Percentiles rank a stretch among this genome's conserved stretches.
Conservation (phyloP, 768 basidiomycete genomes). For the Lepiota brunneoincarnata region DNA sequence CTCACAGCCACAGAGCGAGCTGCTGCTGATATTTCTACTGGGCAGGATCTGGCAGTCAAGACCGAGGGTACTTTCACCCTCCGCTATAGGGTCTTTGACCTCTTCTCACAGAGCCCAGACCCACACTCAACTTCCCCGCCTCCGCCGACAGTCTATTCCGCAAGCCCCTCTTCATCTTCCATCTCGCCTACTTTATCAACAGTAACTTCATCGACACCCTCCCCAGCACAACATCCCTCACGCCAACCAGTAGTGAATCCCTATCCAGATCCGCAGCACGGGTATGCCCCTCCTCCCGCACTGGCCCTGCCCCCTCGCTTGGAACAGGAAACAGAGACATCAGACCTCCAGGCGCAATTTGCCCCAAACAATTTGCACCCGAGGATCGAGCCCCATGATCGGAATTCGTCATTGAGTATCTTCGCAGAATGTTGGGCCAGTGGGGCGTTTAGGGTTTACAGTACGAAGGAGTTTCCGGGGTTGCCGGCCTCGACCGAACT, state of each 20-base stretch:
- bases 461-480: constrained; percentile 72
- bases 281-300: constrained; percentile 22
- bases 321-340: background rate
- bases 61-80: constrained; percentile 65
- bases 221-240: background rate
- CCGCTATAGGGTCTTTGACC: constrained; percentile 64
- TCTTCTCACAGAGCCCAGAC: constrained; percentile 34
- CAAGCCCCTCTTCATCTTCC: background rate
- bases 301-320: background rate
- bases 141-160: background rate
- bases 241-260: background rate
- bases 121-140: background rate
- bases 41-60: constrained; percentile 69
- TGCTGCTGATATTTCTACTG: background rate
- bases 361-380: constrained; percentile 4
- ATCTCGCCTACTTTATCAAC: background rate
- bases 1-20: background rate
- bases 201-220: background rate
- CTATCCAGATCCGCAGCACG: constrained; percentile 5
- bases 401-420: constrained; percentile 28
- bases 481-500: constrained; percentile 63
- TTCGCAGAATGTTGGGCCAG: constrained; percentile 63
- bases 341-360: constrained; percentile 7
- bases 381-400: constrained; percentile 18
- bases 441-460: constrained; percentile 61